These are phyloP conservation scores for Pseudevernia furfuracea DNA, from an alignment of 495 filamentous ascomycete genomes.

Conservation along the genomic window DNA sequence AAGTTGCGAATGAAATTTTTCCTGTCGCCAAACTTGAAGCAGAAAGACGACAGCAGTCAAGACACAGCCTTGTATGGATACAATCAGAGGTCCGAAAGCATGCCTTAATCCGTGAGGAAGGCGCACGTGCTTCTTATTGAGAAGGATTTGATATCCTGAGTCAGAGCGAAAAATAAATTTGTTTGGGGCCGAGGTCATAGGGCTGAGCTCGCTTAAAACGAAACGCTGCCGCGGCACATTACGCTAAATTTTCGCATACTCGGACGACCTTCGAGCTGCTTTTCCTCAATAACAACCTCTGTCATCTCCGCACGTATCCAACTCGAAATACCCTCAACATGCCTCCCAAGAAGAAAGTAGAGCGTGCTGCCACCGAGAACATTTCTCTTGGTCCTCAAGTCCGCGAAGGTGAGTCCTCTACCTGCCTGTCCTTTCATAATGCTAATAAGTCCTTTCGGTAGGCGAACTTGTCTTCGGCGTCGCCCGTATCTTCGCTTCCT, in stretches of 20 bases:
- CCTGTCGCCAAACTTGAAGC: not conserved
- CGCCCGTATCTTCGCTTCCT: slow-evolving; percentile 97
- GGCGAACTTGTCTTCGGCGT: slow-evolving; percentile 98
- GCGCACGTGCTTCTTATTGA: not conserved
- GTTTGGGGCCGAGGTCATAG: not conserved
- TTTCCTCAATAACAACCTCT: slow-evolving; percentile 39
- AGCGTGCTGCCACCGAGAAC: slow-evolving; percentile 79
- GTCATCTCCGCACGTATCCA: slow-evolving; percentile 31
- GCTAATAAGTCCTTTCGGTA: slow-evolving; percentile 27
- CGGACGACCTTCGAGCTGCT: not conserved
- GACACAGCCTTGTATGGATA: not conserved
- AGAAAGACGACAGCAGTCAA: not conserved
- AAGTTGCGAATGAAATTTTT: not conserved
- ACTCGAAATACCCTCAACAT: slow-evolving; percentile 42
- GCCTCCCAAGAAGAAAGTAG: slow-evolving; percentile 76
- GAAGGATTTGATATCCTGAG: not conserved
- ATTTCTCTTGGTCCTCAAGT: slow-evolving; percentile 95
- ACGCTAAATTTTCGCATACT: slow-evolving; percentile 1
- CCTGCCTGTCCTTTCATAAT: not conserved
- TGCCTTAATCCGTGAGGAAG: not conserved
- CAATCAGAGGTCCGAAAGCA: too few relatives aligned
- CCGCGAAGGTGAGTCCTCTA: slow-evolving; percentile 60
- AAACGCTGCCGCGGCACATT: slow-evolving; percentile 10
- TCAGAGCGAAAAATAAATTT: not conserved
- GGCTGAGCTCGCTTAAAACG: not conserved